Percentiles rank a stretch among this genome's conserved stretches.
These are phyloP conservation scores for Gossypium schwendimanii DNA, from an alignment of 441 rosid genomes.

Conservation along the genomic window DNA sequence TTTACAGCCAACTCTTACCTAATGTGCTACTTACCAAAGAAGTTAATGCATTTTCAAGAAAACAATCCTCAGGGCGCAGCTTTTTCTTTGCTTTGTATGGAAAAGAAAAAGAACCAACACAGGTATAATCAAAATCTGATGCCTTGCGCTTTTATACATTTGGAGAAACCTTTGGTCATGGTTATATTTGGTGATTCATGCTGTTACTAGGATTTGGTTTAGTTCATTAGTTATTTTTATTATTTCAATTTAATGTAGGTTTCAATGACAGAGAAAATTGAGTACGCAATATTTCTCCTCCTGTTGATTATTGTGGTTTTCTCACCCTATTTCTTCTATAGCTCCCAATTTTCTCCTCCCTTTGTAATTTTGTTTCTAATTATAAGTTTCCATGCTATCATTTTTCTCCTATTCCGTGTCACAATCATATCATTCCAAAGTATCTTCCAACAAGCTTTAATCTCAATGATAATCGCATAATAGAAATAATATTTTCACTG, in stretches of 20 bases:
- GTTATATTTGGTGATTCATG: not conserved
- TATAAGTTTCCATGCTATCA: not conserved
- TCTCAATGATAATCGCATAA: not conserved
- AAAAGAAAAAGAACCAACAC: not conserved
- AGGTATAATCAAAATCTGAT: not conserved
- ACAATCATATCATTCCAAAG: constrained; percentile 1
- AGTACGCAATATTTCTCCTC: not conserved
- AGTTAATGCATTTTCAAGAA: not conserved
- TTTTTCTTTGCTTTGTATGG: not conserved
- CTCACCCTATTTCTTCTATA: not conserved
- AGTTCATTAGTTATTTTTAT: not conserved
- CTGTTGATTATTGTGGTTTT: not conserved
- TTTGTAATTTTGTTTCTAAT: not conserved
- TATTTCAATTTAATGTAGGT: not conserved
- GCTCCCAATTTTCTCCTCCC: not conserved
- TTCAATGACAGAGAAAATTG: not conserved
- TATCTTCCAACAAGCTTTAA: not conserved
- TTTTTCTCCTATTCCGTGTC: not conserved
- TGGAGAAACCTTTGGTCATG: not conserved
- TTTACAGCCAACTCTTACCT: not conserved
- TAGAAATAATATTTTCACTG: not conserved
- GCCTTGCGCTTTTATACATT: not conserved
- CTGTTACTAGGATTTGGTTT: not conserved
- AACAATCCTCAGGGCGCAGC: not conserved
- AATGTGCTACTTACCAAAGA: not conserved